These are phyloP conservation scores for Candida oleophila DNA, from an alignment of 805 yeast species.

Conservation along the genomic window DNA sequence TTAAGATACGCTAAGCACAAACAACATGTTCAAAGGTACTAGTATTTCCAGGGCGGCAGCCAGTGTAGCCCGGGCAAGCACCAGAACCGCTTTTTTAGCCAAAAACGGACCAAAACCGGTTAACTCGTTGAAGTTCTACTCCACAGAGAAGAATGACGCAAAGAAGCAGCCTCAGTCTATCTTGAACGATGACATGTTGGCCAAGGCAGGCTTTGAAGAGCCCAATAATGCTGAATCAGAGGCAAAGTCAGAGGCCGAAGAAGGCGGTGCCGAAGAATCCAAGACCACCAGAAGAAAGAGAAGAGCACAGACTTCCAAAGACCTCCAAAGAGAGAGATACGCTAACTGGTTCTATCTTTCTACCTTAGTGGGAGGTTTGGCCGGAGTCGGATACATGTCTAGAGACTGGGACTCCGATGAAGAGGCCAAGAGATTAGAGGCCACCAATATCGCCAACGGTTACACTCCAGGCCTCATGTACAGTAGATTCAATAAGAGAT, in stretches of 20 bases:
- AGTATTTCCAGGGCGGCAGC: not conserved
- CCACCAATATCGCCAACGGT: slow-evolving; percentile 61
- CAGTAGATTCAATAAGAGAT: slow-evolving; percentile 68
- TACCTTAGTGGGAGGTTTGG: slow-evolving; percentile 51
- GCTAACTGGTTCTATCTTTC: slow-evolving; percentile 72
- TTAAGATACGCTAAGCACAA: too few species aligned
- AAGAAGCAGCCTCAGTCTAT: slow-evolving; percentile 43
- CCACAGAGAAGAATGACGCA: not conserved
- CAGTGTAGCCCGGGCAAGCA: not conserved
- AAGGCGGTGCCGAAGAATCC: slow-evolving; percentile 10
- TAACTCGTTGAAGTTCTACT: not conserved
- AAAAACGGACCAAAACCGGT: not conserved
- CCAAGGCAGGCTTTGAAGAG: slow-evolving; percentile 79
- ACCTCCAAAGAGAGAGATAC: slow-evolving; percentile 76
- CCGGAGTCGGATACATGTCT: slow-evolving; percentile 63
- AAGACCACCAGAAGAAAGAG: slow-evolving; percentile 41
- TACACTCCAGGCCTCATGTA: slow-evolving; percentile 63
- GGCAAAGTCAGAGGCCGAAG: slow-evolving; percentile 7
- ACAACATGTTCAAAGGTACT: slow-evolving; percentile 3
- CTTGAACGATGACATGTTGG: slow-evolving; percentile 76
- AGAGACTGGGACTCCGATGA: slow-evolving; percentile 86
- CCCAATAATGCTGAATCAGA: slow-evolving; percentile 17
- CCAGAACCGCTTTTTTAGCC: not conserved
- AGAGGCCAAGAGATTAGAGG: slow-evolving; percentile 52
- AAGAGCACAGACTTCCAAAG: slow-evolving; percentile 62